These are phyloP conservation scores for Komagataella pastoris DNA, from an alignment of 805 yeast species.

Conservation along the genomic window DNA sequence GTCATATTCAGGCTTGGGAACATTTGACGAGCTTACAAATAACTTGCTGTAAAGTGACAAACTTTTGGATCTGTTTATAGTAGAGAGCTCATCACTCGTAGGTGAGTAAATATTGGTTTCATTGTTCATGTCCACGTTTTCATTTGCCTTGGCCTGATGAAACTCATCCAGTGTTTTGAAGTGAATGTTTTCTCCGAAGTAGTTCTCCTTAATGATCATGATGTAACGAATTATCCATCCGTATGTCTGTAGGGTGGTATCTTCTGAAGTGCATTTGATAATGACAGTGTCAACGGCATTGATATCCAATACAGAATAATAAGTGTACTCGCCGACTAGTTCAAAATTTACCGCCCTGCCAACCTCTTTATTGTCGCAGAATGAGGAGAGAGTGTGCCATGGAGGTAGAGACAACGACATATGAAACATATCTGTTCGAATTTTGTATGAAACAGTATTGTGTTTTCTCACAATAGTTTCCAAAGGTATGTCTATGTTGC, in stretches of 20 bases:
- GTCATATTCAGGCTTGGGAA: background rate
- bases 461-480: conserved; percentile 36
- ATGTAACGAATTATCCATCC: conserved; percentile 73
- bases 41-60: background rate
- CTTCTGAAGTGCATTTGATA: conserved; percentile 51
- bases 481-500: conserved; percentile 44
- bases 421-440: conserved; percentile 46
- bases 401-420: conserved; percentile 68
- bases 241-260: conserved; percentile 56
- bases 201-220: conserved; percentile 70
- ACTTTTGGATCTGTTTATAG: background rate
- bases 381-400: conserved; percentile 80
- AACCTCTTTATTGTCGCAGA: conserved; percentile 44
- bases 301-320: conserved; percentile 41
- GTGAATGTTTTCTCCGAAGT: conserved; percentile 76
- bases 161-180: conserved; percentile 82
- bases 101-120: background rate
- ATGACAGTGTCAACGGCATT: conserved; percentile 58
- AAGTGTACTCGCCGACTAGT: conserved; percentile 54
- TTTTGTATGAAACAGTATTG: conserved; percentile 33
- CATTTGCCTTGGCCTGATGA: conserved; percentile 3
- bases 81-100: background rate
- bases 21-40: background rate
- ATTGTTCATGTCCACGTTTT: background rate
- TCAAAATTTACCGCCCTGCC: conserved; percentile 56